Percentiles rank a stretch among this genome's conserved stretches.
phyloP scores from a whole-genome alignment of 768 basidiomycete species.

The Tricholoma furcatifolium region DNA sequence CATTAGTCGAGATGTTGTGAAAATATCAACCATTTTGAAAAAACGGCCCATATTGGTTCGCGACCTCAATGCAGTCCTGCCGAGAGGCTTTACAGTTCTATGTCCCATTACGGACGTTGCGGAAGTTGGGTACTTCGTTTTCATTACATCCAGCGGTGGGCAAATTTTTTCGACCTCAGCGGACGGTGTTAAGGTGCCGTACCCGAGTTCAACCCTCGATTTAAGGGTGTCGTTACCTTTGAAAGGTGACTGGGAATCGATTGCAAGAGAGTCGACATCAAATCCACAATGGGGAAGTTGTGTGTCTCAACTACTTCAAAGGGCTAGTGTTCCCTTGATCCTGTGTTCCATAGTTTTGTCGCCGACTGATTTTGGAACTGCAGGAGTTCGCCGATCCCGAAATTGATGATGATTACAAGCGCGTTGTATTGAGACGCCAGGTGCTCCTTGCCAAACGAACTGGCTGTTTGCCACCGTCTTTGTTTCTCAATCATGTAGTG shows the following conservation, averaged over 20 bases:
- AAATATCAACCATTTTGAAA: constrained; percentile 3
- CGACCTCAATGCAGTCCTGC: constrained; percentile 12
- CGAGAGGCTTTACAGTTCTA: constrained; percentile 3
- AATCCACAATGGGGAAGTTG: constrained; percentile 11
- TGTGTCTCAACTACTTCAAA: constrained; percentile 9
- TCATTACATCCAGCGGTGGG: neutral
- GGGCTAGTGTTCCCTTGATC: neutral
- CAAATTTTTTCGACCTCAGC: constrained; percentile 9
- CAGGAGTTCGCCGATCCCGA: constrained; percentile 7
- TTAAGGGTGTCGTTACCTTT: neutral
- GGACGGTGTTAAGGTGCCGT: neutral
- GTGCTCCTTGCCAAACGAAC: constrained; percentile 14
- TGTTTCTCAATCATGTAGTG: constrained; percentile 17
- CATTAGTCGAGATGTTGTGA: neutral
- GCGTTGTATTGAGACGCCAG: constrained; percentile 13
- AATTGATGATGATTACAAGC: constrained; percentile 1
- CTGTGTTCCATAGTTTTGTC: neutral
- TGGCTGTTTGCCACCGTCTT: constrained; percentile 21
- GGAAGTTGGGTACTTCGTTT: constrained; percentile 3
- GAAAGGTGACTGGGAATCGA: constrained; percentile 2
- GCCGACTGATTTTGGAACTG: neutral
- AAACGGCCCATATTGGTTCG: constrained; percentile 6
- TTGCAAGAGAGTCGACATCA: neutral
- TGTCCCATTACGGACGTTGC: constrained; percentile 3
- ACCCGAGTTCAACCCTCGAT: constrained; percentile 5